Conservation (phyloP, 179 eudicot genomes). For the Gypsophila paniculata region DNA sequence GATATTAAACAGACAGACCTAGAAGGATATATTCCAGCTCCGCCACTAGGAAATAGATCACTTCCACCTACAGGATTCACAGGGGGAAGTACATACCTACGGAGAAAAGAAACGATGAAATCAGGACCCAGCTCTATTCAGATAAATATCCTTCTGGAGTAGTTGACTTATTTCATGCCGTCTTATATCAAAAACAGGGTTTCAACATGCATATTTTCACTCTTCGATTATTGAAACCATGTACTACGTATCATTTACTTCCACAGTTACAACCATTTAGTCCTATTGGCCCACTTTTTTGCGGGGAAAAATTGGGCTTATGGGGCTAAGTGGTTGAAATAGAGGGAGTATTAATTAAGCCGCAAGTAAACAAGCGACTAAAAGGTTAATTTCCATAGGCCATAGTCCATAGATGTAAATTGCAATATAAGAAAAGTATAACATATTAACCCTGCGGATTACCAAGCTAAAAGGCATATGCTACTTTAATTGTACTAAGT, state of each 20-base stretch:
- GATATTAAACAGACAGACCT: slow-evolving; percentile 41
- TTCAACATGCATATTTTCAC: not conserved
- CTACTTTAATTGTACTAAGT: not conserved
- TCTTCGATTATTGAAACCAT: not conserved
- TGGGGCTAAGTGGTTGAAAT: too few species aligned
- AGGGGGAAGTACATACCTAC: slow-evolving; percentile 52
- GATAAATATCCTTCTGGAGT: not conserved
- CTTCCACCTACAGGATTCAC: slow-evolving; percentile 54
- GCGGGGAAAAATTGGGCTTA: too few species aligned
- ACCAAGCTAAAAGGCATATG: not conserved
- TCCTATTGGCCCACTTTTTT: not conserved
- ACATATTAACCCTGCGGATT: not conserved
- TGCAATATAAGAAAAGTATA: not conserved
- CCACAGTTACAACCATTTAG: too few species aligned
- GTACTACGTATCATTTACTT: not conserved
- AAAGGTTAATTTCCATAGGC: not conserved
- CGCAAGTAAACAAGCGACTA: not conserved
- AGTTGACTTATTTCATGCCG: not conserved
- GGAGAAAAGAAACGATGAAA: not conserved
- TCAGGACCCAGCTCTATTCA: not conserved
- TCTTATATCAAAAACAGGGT: not conserved
- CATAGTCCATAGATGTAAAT: not conserved
- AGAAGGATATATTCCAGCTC: slow-evolving; percentile 78
- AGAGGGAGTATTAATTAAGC: not conserved
- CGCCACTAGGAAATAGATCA: slow-evolving; percentile 72